phyloP scores from a whole-genome alignment of 176 grass and related monocot species.

The Areca catechu region DNA sequence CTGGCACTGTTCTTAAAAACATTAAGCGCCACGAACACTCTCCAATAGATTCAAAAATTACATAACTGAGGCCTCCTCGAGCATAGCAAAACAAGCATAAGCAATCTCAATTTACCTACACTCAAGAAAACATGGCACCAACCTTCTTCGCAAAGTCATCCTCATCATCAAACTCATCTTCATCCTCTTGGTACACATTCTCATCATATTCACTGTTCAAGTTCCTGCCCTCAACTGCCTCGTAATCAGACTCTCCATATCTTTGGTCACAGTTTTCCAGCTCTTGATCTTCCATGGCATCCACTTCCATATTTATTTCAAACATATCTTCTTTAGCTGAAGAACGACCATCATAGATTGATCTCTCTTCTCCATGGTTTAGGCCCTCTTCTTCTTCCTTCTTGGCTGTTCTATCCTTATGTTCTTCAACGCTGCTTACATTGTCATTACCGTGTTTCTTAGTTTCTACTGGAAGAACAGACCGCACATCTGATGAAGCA shows the following conservation, averaged over 20 bases:
- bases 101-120: conserved; percentile 1
- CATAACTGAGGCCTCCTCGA: conserved; percentile 20
- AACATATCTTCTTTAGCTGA: conserved; percentile 27
- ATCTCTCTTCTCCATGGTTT: conserved; percentile 26
- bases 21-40: conserved; percentile 23
- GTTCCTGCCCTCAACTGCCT: conserved; percentile 32
- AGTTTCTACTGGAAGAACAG: conserved; percentile 20
- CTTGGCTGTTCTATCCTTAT: conserved; percentile 26
- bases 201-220: conserved; percentile 44
- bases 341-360: conserved; percentile 25
- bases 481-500: conserved; percentile 5
- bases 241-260: conserved; percentile 42
- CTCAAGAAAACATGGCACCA: conserved; percentile 48
- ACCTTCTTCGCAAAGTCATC: conserved; percentile 85
- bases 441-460: conserved; percentile 25
- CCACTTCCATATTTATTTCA: conserved; percentile 31
- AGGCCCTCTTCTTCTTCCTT: conserved; percentile 34
- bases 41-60: conserved; percentile 28
- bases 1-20: conserved; percentile 28
- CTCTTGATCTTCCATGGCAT: conserved; percentile 33
- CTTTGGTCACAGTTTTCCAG: conserved; percentile 38
- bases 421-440: conserved; percentile 32
- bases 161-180: conserved; percentile 46
- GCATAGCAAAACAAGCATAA: conserved; percentile 21
- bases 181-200: conserved; percentile 38